These are phyloP conservation scores for Suhomyces prunicola DNA, from an alignment of 805 yeast species.

Conservation along the genomic window DNA sequence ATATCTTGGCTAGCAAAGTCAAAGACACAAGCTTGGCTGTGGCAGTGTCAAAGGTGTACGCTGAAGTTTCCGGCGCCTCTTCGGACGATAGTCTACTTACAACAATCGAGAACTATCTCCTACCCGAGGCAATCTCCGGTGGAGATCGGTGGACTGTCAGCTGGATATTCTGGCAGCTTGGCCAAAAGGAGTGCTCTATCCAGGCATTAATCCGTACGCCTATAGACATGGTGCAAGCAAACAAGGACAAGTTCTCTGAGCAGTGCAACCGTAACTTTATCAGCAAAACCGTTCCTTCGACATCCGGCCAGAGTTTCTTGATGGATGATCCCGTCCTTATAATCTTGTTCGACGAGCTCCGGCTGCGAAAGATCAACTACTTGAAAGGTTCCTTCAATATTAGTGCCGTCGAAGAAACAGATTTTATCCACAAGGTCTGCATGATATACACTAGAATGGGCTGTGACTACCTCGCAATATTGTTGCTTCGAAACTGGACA, in stretches of 20 bases:
- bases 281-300: neutral
- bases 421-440: constrained; percentile 59
- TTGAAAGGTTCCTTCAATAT: constrained; percentile 48
- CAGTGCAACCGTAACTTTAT: constrained; percentile 14
- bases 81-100: constrained; percentile 23
- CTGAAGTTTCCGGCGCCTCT: neutral
- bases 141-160: constrained; percentile 81
- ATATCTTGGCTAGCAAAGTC: constrained; percentile 65
- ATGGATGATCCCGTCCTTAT: constrained; percentile 83
- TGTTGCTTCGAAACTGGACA: constrained; percentile 64
- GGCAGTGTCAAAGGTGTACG: constrained; percentile 71
- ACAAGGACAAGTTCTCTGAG: constrained; percentile 20
- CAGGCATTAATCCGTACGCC: constrained; percentile 65
- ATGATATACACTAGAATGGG: constrained; percentile 83
- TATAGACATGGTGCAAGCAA: constrained; percentile 18
- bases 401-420: constrained; percentile 49
- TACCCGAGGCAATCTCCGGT: constrained; percentile 55
- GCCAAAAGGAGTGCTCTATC: constrained; percentile 43
- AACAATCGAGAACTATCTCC: constrained; percentile 47
- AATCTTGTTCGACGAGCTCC: constrained; percentile 58
- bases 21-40: constrained; percentile 72
- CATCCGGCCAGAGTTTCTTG: constrained; percentile 37
- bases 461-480: constrained; percentile 72
- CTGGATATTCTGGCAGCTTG: constrained; percentile 73
- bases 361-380: constrained; percentile 50